Evolutionary conservation across 1,139 yeast genomes (phyloP).

Genomic region (Saccharomycopsis hybrid): DNA sequence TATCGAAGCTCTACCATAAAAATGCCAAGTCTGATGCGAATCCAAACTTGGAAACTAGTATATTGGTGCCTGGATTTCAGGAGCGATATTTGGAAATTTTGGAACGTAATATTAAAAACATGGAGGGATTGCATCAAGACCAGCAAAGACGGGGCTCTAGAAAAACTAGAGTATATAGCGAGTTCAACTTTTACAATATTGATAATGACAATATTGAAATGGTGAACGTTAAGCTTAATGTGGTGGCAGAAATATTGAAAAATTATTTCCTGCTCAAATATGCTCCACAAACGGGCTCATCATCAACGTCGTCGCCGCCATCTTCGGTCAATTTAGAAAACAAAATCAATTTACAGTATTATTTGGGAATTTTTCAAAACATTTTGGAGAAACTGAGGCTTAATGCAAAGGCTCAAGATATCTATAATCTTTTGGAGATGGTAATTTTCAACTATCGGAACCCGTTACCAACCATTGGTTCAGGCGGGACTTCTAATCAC

Average conservation of each 20-base stretch:
- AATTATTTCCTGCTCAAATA: too few species aligned
- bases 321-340: background rate
- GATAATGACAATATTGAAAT: slow-evolving; percentile 9
- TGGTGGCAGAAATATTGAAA: slow-evolving; percentile 15
- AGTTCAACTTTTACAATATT: slow-evolving; percentile 11
- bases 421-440: slow-evolving; percentile 14
- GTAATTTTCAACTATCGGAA: slow-evolving; percentile 8
- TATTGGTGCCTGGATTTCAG: background rate
- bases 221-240: slow-evolving; percentile 12
- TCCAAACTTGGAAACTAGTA: too few species aligned
- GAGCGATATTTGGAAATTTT: slow-evolving; percentile 7
- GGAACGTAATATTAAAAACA: slow-evolving; percentile 4
- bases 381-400: slow-evolving; percentile 10
- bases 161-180: too few species aligned
- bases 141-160: background rate
- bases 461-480: too few species aligned
- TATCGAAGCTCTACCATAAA: slow-evolving; percentile 12
- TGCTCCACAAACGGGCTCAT: background rate
- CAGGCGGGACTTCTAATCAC: too few species aligned
- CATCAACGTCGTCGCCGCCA: background rate
- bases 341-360: slow-evolving; percentile 7
- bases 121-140: background rate
- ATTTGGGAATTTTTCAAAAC: slow-evolving; percentile 13
- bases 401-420: slow-evolving; percentile 11
- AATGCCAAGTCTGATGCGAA: background rate